These are phyloP conservation scores for Basipetospora chlamydospora DNA, from an alignment of 2,329 filamentous ascomycete genomes.

Conservation along the genomic window DNA sequence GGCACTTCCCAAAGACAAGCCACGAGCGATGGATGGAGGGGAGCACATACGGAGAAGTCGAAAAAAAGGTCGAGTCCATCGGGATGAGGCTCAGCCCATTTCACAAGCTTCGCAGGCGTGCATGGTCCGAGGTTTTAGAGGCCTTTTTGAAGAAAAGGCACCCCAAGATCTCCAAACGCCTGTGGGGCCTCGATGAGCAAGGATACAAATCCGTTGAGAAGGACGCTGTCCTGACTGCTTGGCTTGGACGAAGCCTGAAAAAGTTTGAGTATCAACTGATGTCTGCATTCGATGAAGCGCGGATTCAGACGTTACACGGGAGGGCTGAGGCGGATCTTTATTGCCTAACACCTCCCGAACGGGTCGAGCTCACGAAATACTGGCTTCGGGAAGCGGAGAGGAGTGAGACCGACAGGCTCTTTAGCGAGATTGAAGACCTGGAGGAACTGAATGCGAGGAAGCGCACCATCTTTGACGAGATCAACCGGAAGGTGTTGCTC, in stretches of 20 bases:
- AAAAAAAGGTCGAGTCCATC: neutral
- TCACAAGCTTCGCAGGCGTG: conserved; percentile 23
- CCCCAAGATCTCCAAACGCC: neutral
- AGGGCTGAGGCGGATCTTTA: neutral
- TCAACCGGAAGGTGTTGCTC: conserved; percentile 27
- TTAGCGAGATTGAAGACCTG: conserved; percentile 21
- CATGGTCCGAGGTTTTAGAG: conserved; percentile 2
- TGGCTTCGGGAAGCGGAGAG: conserved; percentile 20
- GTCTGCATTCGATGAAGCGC: too few species aligned
- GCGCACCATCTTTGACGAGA: conserved; percentile 27
- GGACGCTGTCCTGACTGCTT: neutral
- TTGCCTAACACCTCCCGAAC: neutral
- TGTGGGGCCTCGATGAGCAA: neutral
- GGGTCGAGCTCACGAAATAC: neutral
- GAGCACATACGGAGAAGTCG: neutral
- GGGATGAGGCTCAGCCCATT: neutral
- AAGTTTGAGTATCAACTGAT: too few species aligned
- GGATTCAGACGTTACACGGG: neutral
- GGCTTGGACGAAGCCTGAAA: neutral
- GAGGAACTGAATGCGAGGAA: conserved; percentile 26
- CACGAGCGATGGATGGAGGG: neutral
- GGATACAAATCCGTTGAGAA: neutral
- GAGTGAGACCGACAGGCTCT: conserved; percentile 33
- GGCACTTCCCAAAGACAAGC: conserved; percentile 22
- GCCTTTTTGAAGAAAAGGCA: neutral